A percentile compares a stretch with the other conserved stretches of the same genome.
Evolutionary conservation across 306 rosid species (phyloP).

Genomic region (Vigna radiata): DNA sequence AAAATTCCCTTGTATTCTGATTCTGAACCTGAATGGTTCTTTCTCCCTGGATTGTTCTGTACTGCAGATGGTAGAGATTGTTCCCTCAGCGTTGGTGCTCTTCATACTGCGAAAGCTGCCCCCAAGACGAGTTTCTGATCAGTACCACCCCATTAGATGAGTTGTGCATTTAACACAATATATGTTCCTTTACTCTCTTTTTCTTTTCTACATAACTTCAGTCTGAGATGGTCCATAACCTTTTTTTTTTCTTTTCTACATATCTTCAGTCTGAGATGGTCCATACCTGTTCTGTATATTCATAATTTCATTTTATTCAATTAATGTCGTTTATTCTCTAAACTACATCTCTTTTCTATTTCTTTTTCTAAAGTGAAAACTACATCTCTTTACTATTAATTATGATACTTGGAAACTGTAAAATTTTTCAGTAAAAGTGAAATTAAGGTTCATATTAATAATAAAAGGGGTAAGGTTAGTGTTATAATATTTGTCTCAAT

Average conservation of each 20-base stretch:
- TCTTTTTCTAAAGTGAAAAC: neutral
- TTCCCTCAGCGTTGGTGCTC: constrained; percentile 77
- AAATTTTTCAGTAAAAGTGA: too few relatives aligned
- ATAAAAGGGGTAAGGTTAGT: too few relatives aligned
- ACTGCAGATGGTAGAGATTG: constrained; percentile 72
- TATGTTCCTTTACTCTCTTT: neutral
- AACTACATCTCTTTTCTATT: neutral
- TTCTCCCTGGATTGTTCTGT: neutral
- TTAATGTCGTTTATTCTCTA: constrained; percentile 12
- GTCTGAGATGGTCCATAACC: constrained; percentile 35
- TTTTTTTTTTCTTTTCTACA: neutral
- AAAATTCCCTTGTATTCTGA: too few relatives aligned
- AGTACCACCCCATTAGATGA: constrained; percentile 75
- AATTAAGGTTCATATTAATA: too few relatives aligned
- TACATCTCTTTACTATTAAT: neutral
- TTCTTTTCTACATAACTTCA: neutral
- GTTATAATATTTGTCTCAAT: too few relatives aligned
- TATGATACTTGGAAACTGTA: too few relatives aligned
- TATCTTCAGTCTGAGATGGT: constrained; percentile 33
- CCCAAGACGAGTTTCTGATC: constrained; percentile 71
- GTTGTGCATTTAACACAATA: constrained; percentile 34
- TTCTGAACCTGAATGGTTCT: too few relatives aligned
- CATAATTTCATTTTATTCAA: constrained; percentile 40
- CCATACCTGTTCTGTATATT: constrained; percentile 46
- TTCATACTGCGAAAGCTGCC: constrained; percentile 79